phyloP scores from a whole-genome alignment of 805 yeast species.

The Candida nanaspora region DNA sequence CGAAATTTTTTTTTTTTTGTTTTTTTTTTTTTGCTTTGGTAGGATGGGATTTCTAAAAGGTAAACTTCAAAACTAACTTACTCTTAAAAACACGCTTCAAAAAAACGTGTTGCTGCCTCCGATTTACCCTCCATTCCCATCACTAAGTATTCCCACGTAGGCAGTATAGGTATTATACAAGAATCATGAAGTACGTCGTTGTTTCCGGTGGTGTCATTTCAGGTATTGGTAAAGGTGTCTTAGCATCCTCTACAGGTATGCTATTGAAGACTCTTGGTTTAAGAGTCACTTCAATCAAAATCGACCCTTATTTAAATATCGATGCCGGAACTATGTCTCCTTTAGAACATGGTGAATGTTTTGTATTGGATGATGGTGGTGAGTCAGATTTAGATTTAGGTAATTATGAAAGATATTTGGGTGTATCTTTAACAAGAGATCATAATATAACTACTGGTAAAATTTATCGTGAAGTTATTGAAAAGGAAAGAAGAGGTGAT shows the following conservation, averaged over 20 bases:
- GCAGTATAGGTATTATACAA: not conserved
- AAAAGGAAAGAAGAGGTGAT: conserved; percentile 93
- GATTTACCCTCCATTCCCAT: no score
- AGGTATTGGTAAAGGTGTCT: conserved; percentile 98
- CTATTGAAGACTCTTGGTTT: conserved; percentile 88
- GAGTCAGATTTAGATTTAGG: conserved; percentile 98
- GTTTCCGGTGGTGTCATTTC: conserved; percentile 99
- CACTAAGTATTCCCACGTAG: no score
- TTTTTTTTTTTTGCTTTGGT: no score
- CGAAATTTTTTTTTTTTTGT: no score
- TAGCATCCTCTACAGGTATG: conserved; percentile 96
- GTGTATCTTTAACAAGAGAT: conserved; percentile 85
- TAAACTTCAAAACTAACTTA: no score
- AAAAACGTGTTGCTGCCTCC: no score
- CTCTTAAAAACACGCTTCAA: no score
- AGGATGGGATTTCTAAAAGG: no score
- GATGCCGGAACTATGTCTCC: conserved; percentile 99
- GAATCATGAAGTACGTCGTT: conserved; percentile 97
- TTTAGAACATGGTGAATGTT: conserved; percentile 97
- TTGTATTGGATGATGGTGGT: conserved; percentile 97
- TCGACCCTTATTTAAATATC: conserved; percentile 98
- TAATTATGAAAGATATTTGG: conserved; percentile 94
- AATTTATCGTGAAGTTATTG: conserved; percentile 89
- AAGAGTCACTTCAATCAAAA: conserved; percentile 94
- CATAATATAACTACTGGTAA: conserved; percentile 99